Evolutionary conservation across 371 early-diverging fungal genomes (phyloP), one percentile per base, ranked within the genome.

Genomic region (Mycotypha africana): DNA sequence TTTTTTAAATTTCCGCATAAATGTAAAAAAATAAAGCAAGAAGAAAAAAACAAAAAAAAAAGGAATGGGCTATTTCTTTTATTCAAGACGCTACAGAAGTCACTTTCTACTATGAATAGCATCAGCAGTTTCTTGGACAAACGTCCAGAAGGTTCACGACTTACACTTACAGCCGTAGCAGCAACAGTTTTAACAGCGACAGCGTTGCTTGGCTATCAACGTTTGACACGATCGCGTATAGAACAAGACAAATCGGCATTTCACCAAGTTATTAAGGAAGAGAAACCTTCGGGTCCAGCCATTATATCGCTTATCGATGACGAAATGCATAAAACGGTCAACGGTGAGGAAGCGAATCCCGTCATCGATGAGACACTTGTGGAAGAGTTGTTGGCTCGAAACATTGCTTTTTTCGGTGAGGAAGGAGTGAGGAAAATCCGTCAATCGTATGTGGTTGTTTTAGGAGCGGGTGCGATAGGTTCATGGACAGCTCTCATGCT

Each of bases 391-490:
- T 60, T 96, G 34, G 71, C 94, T 1, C 74, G 93, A 30, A 93
- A 93, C 65, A 85, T 83, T 56, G 86, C 86, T 1, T 97, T 97
- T 52, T 67, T 97, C 33, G 97, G 96, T 5, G 79, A 85, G 22
- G 86, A 88, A n/a, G 86, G 86, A 8, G 74, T 88, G 34, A 52
- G 65, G 1, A 65, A 72, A 42, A 58, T 92, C 10, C 78, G 84
- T 19, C 57, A 74, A 11, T 66, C 87, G 1, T 86, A 84, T 58
- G 92, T 97, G 2, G 68, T 97, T 36, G 86, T 97, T 9, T 93
- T 97, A 3, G 98, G 98, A 14, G 81, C 87, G 4, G 98, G 98
- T n/a, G 96, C 95, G 6, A 93, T 97, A 5, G 97, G 91, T n/a
- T 87, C 89, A 2, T 89, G 91, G 84, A 84, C 91, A 3, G 91